Percentiles rank a stretch among this genome's conserved stretches.
These are phyloP conservation scores for Macrocystidia cucumis DNA, from an alignment of 1,284 basidiomycete species.

Conservation along the genomic window DNA sequence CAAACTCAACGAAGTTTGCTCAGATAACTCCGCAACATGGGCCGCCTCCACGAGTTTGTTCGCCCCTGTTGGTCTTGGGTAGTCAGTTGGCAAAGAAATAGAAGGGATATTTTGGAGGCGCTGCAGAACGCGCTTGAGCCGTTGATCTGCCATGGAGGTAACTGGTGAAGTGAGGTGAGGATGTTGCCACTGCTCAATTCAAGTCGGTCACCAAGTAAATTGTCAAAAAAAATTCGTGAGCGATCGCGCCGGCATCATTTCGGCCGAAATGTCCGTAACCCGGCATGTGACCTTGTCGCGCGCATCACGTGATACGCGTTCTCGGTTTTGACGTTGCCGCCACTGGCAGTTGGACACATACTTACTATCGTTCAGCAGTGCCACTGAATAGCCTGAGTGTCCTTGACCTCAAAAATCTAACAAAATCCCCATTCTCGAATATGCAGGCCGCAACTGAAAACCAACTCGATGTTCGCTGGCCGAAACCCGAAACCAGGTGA, in stretches of 20 bases:
- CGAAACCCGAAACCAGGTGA: too few species aligned
- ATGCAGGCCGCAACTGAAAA: too few species aligned
- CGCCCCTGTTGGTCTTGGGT: constrained; percentile 76
- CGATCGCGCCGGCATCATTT: too few species aligned
- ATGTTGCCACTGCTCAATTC: too few species aligned
- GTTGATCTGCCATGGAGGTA: constrained; percentile 25
- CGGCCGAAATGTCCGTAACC: neutral
- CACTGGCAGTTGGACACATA: too few species aligned
- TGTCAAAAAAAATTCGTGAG: neutral
- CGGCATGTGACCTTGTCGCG: neutral
- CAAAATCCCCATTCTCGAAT: too few species aligned
- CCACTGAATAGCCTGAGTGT: too few species aligned
- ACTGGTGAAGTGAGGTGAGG: neutral
- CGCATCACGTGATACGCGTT: neutral
- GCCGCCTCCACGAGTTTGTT: constrained; percentile 78
- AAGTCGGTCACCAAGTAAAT: neutral
- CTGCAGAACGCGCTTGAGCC: constrained; percentile 46
- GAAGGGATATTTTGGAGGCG: constrained; percentile 77
- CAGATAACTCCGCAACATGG: constrained; percentile 57
- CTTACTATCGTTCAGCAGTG: too few species aligned
- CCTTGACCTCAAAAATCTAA: too few species aligned
- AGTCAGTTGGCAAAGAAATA: constrained; percentile 94
- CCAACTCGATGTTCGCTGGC: too few species aligned
- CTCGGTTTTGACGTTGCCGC: too few species aligned
- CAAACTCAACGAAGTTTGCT: constrained; percentile 61